Base-by-base conservation (phyloP, 2,329 filamentous ascomycete species). In the Eutypella sp. region DNA sequence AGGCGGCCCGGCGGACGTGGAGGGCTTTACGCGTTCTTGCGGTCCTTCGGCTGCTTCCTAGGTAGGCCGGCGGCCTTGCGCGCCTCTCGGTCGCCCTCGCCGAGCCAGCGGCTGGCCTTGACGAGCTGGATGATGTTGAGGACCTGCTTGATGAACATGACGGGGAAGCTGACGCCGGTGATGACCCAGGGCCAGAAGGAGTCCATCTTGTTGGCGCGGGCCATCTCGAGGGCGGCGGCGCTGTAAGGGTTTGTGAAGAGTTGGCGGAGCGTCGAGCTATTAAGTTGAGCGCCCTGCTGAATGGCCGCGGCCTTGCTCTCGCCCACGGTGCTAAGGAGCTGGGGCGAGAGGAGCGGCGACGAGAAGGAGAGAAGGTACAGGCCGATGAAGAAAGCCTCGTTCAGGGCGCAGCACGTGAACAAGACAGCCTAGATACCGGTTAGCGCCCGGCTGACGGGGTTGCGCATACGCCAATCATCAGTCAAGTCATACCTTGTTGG, bases 291-390 rank as follows among this genome's bases (percentile, higher is more conserved):
- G 48, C 85, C 85, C 7, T 82, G 79, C 58, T 85, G 72, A 53
- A 81, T 78, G 40, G 71, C 70, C 25, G 66, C 70, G 43, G 72
- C 73, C 45, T 74, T 73, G 38, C 65, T 62, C 44, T 76, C 71
- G 51, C 82, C 76, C 34, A 82, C 74, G 11, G 80, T 73, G 58
- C 81, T 73, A 51, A 85, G 82, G 43, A 97, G 85, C 47, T 89
- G 89, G 1, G 93, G 92, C 2, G 89, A 93, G 45, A 97, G 81
- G 31, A 84, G 80, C 2, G 92, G 92, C 47, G 89, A 95, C 47
- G 88, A 95, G 76, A 99, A 99, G 59, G 91, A 96, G 48, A 99
- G 85, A 44, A 99, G 86, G 73, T 99, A 99, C 51, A 99, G 82
- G 24, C 89, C 91, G 64, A 99, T 96, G 77, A 99, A 99, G 78